These are phyloP conservation scores for Aleurites moluccanus DNA, from an alignment of 441 rosid genomes.

Conservation along the genomic window DNA sequence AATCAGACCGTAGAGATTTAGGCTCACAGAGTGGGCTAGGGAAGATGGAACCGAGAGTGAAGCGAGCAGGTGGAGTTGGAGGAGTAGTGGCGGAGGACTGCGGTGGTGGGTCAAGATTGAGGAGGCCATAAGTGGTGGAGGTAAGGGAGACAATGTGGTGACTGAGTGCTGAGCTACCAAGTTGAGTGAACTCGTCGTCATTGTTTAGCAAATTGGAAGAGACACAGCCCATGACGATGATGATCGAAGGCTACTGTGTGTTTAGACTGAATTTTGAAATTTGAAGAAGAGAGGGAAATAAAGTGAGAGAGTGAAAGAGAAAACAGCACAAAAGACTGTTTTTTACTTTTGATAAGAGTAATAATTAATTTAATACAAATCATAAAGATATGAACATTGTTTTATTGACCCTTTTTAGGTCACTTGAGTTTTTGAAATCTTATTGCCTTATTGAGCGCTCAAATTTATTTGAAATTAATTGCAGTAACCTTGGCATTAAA, in stretches of 20 bases:
- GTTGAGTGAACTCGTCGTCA: constrained; percentile 73
- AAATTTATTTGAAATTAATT: constrained; percentile 26
- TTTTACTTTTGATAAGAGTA: background rate
- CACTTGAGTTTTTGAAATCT: constrained; percentile 27
- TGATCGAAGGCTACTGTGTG: background rate
- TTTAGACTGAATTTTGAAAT: constrained; percentile 3
- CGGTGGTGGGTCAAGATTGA: constrained; percentile 54
- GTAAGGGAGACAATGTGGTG: constrained; percentile 91
- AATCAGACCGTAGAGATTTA: constrained; percentile 35
- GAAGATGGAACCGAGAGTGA: constrained; percentile 47
- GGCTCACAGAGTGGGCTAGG: constrained; percentile 40
- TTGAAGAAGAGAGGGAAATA: background rate
- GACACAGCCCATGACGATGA: constrained; percentile 72
- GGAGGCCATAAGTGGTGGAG: constrained; percentile 87
- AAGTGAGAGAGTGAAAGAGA: too few species aligned
- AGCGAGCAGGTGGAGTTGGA: constrained; percentile 50
- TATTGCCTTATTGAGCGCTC: constrained; percentile 28
- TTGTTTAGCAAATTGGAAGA: constrained; percentile 69
- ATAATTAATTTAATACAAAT: too few species aligned
- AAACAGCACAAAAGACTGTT: too few species aligned
- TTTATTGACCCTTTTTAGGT: background rate
- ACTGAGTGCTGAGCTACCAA: constrained; percentile 61
- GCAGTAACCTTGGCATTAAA: too few species aligned
- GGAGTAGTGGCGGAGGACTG: constrained; percentile 37
- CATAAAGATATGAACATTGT: background rate